These are phyloP conservation scores for Primulina tabacum DNA, from an alignment of 257 asterid genomes.

Conservation along the genomic window DNA sequence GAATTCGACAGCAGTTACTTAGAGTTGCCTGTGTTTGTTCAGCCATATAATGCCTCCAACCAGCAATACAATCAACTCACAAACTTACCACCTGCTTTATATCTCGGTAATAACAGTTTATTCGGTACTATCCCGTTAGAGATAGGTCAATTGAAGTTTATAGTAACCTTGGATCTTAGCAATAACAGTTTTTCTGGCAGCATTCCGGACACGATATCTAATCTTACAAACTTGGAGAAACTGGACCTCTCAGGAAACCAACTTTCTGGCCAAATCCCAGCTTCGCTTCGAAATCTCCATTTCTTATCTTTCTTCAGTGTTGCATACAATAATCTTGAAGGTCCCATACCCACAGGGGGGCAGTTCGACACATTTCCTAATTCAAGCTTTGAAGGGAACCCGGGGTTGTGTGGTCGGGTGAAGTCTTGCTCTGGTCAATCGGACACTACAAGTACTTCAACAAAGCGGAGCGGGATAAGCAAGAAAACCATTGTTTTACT, in stretches of 20 bases:
- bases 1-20: constrained; percentile 52
- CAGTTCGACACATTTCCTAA: constrained; percentile 83
- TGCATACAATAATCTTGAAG: constrained; percentile 75
- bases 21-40: constrained; percentile 83
- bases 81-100: constrained; percentile 78
- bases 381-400: constrained; percentile 72
- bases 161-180: constrained; percentile 70
- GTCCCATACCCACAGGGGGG: constrained; percentile 79
- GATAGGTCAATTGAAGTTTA: constrained; percentile 71
- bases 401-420: constrained; percentile 67
- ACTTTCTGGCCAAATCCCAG: constrained; percentile 76
- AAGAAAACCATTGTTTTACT: constrained; percentile 65
- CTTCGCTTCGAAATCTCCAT: constrained; percentile 67
- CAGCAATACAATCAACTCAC: constrained; percentile 79
- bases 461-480: constrained; percentile 37
- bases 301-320: constrained; percentile 83
- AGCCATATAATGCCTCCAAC: constrained; percentile 76
- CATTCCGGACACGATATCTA: constrained; percentile 72
- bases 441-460: constrained; percentile 24
- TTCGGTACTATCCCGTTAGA: constrained; percentile 63
- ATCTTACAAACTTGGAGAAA: constrained; percentile 74
- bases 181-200: constrained; percentile 60
- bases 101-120: constrained; percentile 55
- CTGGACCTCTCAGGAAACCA: constrained; percentile 72
- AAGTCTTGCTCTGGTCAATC: constrained; percentile 46